phyloP scores from a whole-genome alignment of 78 protist genomes.

The Dictyostelium purpureum region DNA sequence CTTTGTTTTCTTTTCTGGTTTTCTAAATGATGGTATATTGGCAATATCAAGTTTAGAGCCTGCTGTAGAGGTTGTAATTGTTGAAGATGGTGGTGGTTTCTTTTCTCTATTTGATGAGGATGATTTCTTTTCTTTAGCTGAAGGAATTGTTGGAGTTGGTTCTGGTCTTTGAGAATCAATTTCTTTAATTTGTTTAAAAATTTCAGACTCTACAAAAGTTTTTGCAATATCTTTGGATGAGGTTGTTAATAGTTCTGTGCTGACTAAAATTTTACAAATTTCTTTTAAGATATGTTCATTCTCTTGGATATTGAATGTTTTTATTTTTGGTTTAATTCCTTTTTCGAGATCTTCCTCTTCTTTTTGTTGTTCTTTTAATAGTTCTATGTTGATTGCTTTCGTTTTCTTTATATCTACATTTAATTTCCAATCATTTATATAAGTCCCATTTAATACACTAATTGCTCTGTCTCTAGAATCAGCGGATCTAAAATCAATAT shows the following conservation, averaged over 20 bases:
- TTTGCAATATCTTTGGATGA: constrained; percentile 47
- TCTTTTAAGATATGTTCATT: constrained; percentile 4
- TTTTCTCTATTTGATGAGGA: not conserved
- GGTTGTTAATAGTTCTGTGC: constrained; percentile 20
- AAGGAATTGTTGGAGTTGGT: not conserved
- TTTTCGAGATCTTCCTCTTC: not conserved
- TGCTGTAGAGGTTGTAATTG: not conserved
- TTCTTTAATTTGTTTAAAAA: not conserved
- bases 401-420: constrained; percentile 3
- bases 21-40: constrained; percentile 16
- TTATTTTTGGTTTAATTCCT: not conserved
- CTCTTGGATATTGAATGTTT: not conserved
- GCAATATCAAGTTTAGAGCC: constrained; percentile 10
- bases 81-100: not conserved
- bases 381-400: not conserved
- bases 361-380: not conserved
- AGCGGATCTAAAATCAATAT: constrained; percentile 30
- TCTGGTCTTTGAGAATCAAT: constrained; percentile 15
- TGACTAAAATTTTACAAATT: constrained; percentile 16
- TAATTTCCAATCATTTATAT: constrained; percentile 19
- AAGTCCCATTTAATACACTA: constrained; percentile 7
- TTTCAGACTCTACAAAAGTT: constrained; percentile 25
- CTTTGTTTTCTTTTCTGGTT: not conserved
- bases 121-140: not conserved
- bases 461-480: constrained; percentile 36